These are phyloP conservation scores for Larix kaempferi DNA, from an alignment of 75 land plant species.

Conservation along the genomic window DNA sequence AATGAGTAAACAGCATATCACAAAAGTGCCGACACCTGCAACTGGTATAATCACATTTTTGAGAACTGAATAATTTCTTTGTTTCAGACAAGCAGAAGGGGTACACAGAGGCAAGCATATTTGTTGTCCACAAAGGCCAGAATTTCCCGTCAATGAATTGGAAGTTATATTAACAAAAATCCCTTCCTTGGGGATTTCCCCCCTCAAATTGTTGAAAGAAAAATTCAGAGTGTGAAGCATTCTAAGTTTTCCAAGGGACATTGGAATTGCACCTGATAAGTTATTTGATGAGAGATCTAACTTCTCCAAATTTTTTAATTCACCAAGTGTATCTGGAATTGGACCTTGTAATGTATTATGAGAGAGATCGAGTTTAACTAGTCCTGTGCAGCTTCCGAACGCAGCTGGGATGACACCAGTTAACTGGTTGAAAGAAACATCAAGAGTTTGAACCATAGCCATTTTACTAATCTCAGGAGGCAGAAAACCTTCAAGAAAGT, in stretches of 20 bases:
- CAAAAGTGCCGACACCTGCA: not conserved
- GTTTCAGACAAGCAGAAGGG: not conserved
- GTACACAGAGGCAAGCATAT: not conserved
- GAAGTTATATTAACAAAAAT: conserved; percentile 9
- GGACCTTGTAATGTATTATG: conserved; percentile 23
- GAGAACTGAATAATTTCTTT: not conserved
- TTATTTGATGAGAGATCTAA: conserved; percentile 26
- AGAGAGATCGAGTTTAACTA: conserved; percentile 18
- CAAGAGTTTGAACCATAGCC: conserved; percentile 16
- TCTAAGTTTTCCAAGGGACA: conserved; percentile 10
- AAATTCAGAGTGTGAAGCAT: conserved; percentile 16
- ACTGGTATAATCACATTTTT: not conserved
- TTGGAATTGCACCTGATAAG: conserved; percentile 27
- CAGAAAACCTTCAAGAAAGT: conserved; percentile 21
- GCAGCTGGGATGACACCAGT: conserved; percentile 22
- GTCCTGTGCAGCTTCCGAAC: conserved; percentile 18
- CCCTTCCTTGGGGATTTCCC: conserved; percentile 21
- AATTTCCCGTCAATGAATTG: conserved; percentile 1
- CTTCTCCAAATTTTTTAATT: conserved; percentile 10
- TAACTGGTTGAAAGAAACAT: conserved; percentile 20
- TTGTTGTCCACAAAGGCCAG: conserved; percentile 5
- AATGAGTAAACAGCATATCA: not conserved
- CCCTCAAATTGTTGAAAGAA: conserved; percentile 23
- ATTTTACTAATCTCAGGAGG: conserved; percentile 20
- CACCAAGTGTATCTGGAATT: conserved; percentile 21